These are phyloP conservation scores for Ophiorrhiza pumila DNA, from an alignment of 257 asterid genomes.

Conservation along the genomic window DNA sequence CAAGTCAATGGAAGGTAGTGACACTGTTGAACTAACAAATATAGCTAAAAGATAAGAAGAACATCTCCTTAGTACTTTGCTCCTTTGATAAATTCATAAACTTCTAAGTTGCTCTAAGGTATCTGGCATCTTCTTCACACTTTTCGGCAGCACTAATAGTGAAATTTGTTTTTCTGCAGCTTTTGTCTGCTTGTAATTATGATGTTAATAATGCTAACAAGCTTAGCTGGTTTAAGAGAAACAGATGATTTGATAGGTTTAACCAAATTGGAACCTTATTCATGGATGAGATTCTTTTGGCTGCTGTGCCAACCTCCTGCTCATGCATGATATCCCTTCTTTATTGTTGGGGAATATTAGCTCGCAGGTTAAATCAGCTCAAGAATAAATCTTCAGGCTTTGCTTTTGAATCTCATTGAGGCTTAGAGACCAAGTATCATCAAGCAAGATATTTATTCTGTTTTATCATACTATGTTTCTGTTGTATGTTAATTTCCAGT, in stretches of 20 bases:
- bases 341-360: not conserved
- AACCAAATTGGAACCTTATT: not conserved
- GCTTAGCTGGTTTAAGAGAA: not conserved
- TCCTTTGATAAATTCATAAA: not conserved
- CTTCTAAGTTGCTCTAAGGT: not conserved
- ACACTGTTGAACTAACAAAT: not conserved
- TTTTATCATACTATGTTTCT: not conserved
- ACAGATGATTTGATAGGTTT: not conserved
- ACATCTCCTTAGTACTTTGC: not conserved
- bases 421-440: not conserved
- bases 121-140: not conserved
- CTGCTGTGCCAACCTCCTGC: not conserved
- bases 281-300: not conserved
- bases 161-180: not conserved
- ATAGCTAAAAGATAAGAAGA: not conserved
- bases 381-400: not conserved
- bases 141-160: not conserved
- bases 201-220: not conserved
- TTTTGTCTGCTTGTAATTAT: not conserved
- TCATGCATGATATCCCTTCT: not conserved
- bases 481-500: no score
- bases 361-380: not conserved
- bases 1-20: not conserved
- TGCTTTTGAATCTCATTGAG: not conserved
- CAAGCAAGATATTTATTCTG: not conserved